Base-by-base conservation (phyloP, 2,329 filamentous ascomycete species). In the Stachybotrys chartarum region DNA sequence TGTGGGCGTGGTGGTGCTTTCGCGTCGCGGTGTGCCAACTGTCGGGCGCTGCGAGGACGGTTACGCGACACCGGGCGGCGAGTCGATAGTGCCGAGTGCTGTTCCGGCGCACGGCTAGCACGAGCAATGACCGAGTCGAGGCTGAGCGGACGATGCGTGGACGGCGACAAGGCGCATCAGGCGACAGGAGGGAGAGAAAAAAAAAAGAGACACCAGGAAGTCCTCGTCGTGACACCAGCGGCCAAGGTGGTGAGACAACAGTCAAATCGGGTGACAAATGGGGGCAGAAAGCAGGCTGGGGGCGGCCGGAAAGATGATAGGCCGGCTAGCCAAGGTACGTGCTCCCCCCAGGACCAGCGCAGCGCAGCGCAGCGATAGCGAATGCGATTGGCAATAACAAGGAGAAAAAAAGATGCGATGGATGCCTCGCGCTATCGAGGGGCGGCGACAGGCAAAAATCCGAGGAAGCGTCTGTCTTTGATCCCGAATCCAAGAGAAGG, bases 211-310 rank as follows among this genome's bases (percentile, higher is more conserved):
- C 35, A 14, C 35, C 35, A 42, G 24, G 24, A 42, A 42, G 35
- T 3, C 35, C 35, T 42, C 35, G 8, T 42, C 35, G 35, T 42
- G 35, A 42, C 14, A 14, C 35, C 14, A 14, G 35, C 35, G 35
- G 35, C 49, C 49, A 51, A 51, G 35, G 30, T 52, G 50, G 50
- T 52, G 50, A 52, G 50, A 52, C 50, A 52, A 32, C 50, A 42
- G 35, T 31, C 50, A n/a, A 52, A 44, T 39, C 30, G 50, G 50
- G 50, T 51, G 49, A 51, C 49, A 32, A 51, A 30, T 51, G 49
- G 49, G 49, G 24, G 30, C 24, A 48, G n/a, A 48, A n/a, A 14
- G 12, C 16, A 30, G 16, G 47, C 16, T 17, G 47, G 47, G 47
- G 47, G 30, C 16, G n/a, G 47, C 30, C 24, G n/a, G 46, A 48